Conservation (phyloP, 2,329 filamentous ascomycete genomes). For the Hymenoscyphus repandus region DNA sequence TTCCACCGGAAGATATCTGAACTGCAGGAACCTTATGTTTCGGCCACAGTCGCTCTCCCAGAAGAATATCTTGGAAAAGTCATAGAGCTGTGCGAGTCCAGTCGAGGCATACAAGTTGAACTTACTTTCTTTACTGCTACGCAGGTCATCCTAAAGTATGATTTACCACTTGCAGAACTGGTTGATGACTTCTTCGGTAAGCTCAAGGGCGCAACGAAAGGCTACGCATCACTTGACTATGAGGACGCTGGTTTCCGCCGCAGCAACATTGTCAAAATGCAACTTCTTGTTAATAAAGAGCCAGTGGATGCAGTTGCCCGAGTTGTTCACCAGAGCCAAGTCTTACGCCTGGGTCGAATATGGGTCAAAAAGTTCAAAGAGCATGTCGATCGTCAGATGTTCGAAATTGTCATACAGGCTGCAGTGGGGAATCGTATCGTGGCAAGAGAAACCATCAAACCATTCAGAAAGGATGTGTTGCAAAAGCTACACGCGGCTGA, state of each 20-base stretch:
- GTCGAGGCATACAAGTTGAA: conserved; percentile 80
- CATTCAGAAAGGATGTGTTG: conserved; percentile 91
- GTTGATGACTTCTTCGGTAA: conserved; percentile 98
- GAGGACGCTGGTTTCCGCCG: conserved; percentile 86
- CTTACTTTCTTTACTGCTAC: conserved; percentile 87
- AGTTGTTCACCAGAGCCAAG: conserved; percentile 78
- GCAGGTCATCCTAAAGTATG: conserved; percentile 92
- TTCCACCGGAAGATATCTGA: conserved; percentile 49
- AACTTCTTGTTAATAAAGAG: conserved; percentile 86
- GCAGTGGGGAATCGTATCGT: conserved; percentile 77
- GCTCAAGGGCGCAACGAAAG: conserved; percentile 87
- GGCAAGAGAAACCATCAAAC: conserved; percentile 90
- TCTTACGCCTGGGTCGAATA: conserved; percentile 70
- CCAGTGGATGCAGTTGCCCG: conserved; percentile 94
- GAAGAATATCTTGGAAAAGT: conserved; percentile 92
- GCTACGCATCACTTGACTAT: conserved; percentile 93
- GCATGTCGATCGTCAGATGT: conserved; percentile 95
- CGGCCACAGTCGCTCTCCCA: conserved; percentile 81
- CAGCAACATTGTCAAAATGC: conserved; percentile 79
- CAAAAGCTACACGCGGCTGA: conserved; percentile 91
- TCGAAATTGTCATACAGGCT: conserved; percentile 93
- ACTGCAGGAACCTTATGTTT: conserved; percentile 70
- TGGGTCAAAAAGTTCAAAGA: conserved; percentile 98
- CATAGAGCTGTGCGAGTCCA: conserved; percentile 89
- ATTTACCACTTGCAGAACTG: conserved; percentile 79